Base-by-base conservation (phyloP, 495 filamentous ascomycete genomes). In the Daldinia grandis region DNA sequence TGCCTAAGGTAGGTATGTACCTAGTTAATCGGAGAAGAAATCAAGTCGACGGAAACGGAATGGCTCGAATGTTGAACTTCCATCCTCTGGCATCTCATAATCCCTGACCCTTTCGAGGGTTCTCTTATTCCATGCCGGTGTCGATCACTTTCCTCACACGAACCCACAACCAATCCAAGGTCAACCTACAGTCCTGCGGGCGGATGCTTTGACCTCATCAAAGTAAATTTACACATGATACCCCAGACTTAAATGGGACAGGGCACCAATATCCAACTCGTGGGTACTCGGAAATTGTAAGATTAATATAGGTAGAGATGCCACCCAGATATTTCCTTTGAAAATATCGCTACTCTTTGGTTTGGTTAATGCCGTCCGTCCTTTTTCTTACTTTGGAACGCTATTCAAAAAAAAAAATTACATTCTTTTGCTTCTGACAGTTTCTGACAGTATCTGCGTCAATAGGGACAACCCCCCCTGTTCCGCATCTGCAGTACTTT, bases 221-320 rank as follows among this genome's bases (percentile, higher is more conserved):
- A 68, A 62, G 70, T 57, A 73, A 73, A 73, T 66, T 69, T 73
- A 66, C 65, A 47, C 56, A 58, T 58, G 61, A 66, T 73, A 73
- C 70, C 70, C 70, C 66, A 62, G 70, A 69, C 65, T 50, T 47
- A 38, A 66, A 63, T 27, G 53, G 58, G 59, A 58, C 54, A 64
- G 59, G 53, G 35, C 33, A 62, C 68, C 61, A 53, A 64, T 61
- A 61, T 35, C 60, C 47, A 64, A 17, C 57, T 65, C 64, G 69
- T 72, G 64, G 64, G 49, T 40, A 68, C 60, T 55, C 44, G 65
- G 65, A 62, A 61, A 62, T 69, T 73, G 65, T 66, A 66, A 73
- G 55, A 73, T 69, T 73, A 73, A 73, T 73, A 73, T 66, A 73
- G 56, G 69, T 66, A 73, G 56, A 73, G 44, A 62, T 58, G 12